phyloP scores from a whole-genome alignment of 495 filamentous ascomycete genomes.

The Hypoxylon lienhwacheense region DNA sequence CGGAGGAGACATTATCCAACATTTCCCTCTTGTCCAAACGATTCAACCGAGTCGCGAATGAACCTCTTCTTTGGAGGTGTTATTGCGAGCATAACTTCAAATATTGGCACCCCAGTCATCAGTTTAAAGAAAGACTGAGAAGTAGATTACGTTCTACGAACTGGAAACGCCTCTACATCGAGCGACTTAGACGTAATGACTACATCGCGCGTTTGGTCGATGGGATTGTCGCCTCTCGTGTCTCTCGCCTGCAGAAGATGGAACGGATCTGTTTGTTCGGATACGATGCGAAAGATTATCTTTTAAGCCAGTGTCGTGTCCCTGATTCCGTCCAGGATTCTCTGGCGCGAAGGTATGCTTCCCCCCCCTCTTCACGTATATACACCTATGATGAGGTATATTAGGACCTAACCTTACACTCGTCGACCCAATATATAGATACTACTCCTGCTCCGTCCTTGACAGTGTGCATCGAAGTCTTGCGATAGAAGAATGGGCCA shows the following conservation, averaged over 20 bases:
- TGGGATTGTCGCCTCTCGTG: conserved; percentile 67
- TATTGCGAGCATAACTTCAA: conserved; percentile 68
- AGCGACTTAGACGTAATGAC: conserved; percentile 57
- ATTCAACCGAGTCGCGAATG: conserved; percentile 65
- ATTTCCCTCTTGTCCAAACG: conserved; percentile 64
- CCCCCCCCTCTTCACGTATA: neutral
- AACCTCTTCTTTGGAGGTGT: conserved; percentile 75
- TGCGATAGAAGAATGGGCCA: conserved; percentile 75
- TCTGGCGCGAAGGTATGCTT: conserved; percentile 72
- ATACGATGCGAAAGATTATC: conserved; percentile 85
- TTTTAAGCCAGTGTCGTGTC: conserved; percentile 64
- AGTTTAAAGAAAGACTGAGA: conserved; percentile 58
- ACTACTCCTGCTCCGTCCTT: conserved; percentile 71
- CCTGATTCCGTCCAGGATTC: conserved; percentile 68
- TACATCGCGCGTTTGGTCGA: conserved; percentile 63
- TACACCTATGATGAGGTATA: neutral
- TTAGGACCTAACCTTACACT: conserved; percentile 4
- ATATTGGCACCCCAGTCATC: conserved; percentile 73
- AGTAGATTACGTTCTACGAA: conserved; percentile 57
- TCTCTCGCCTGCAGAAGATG: conserved; percentile 67
- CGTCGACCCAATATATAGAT: conserved; percentile 51
- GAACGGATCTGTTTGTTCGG: conserved; percentile 69
- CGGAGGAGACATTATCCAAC: conserved; percentile 50
- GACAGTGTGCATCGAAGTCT: conserved; percentile 78
- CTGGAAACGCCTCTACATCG: conserved; percentile 75